Percentiles rank a stretch among this genome's conserved stretches.
These are phyloP conservation scores for Magnusiomyces suaveolens DNA, from an alignment of 1,139 yeast species.

Conservation along the genomic window DNA sequence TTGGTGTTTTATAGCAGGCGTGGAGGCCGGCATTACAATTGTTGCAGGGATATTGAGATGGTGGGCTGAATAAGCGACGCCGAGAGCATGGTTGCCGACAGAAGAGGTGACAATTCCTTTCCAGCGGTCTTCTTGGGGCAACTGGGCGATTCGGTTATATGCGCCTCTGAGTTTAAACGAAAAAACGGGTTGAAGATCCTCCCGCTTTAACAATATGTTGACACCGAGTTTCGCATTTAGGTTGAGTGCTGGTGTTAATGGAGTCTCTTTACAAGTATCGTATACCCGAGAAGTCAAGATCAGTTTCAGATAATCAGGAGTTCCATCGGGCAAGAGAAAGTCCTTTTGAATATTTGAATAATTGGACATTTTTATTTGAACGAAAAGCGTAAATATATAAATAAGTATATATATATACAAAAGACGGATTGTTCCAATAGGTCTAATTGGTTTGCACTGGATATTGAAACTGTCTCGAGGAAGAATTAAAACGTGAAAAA, in stretches of 20 bases:
- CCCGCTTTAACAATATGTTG: conserved; percentile 72
- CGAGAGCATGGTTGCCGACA: conserved; percentile 99
- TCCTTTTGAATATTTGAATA: background rate
- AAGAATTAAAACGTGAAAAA: no score
- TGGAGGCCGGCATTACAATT: conserved; percentile 95
- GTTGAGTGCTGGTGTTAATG: conserved; percentile 66
- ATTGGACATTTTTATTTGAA: background rate
- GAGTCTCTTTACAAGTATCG: conserved; percentile 88
- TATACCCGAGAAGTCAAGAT: conserved; percentile 87
- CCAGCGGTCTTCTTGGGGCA: conserved; percentile 56
- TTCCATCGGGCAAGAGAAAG: conserved; percentile 29
- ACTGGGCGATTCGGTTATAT: conserved; percentile 87
- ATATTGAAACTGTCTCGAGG: no score
- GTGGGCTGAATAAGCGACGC: conserved; percentile 88
- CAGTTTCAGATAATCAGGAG: conserved; percentile 85
- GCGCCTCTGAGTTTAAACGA: conserved; percentile 96
- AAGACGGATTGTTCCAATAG: no score
- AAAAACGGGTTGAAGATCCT: conserved; percentile 88
- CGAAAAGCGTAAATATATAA: no score
- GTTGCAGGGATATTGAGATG: conserved; percentile 84
- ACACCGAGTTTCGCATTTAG: conserved; percentile 66
- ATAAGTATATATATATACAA: no score
- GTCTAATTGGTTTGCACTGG: no score
- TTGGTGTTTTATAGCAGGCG: conserved; percentile 87
- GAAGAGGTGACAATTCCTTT: conserved; percentile 96